phyloP scores from a whole-genome alignment of 768 basidiomycete species.

The Mycena sanguinolenta region DNA sequence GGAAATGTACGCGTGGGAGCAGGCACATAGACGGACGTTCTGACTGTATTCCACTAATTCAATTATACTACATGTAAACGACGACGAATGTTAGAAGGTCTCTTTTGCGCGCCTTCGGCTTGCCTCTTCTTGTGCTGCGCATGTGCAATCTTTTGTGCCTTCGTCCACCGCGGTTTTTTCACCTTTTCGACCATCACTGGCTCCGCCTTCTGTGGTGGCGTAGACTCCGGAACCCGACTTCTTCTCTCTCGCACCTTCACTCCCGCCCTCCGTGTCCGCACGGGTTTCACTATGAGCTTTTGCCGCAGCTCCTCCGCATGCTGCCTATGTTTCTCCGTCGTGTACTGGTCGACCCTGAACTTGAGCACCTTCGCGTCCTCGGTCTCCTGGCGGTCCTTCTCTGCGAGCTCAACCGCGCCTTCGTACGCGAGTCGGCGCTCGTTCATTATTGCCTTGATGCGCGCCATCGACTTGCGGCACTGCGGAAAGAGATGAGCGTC shows the following conservation, averaged over 20 bases:
- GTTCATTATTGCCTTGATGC: slow-evolving; percentile 92
- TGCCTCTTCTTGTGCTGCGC: slow-evolving; percentile 29
- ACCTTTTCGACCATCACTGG: background rate
- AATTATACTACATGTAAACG: slow-evolving; percentile 25
- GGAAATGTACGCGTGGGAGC: slow-evolving; percentile 79
- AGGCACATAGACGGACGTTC: slow-evolving; percentile 25
- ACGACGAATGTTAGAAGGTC: background rate
- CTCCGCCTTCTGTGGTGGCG: background rate
- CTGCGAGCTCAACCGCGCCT: slow-evolving; percentile 66
- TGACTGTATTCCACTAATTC: background rate
- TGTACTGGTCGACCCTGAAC: slow-evolving; percentile 42
- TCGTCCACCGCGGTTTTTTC: slow-evolving; percentile 33
- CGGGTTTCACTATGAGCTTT: background rate
- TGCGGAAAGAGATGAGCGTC: slow-evolving; percentile 47
- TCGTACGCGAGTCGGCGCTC: slow-evolving; percentile 91
- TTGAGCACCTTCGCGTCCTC: slow-evolving; percentile 45
- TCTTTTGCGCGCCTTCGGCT: background rate
- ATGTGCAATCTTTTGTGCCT: slow-evolving; percentile 34
- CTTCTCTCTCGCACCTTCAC: slow-evolving; percentile 19
- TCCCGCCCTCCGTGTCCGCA: slow-evolving; percentile 16
- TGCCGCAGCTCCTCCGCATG: slow-evolving; percentile 28
- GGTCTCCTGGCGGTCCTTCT: slow-evolving; percentile 43
- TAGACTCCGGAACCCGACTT: background rate
- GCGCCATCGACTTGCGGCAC: slow-evolving; percentile 97
- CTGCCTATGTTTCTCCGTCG: slow-evolving; percentile 34